Conservation (phyloP, 164 flowering plant species). For the Sextonia rubra region DNA sequence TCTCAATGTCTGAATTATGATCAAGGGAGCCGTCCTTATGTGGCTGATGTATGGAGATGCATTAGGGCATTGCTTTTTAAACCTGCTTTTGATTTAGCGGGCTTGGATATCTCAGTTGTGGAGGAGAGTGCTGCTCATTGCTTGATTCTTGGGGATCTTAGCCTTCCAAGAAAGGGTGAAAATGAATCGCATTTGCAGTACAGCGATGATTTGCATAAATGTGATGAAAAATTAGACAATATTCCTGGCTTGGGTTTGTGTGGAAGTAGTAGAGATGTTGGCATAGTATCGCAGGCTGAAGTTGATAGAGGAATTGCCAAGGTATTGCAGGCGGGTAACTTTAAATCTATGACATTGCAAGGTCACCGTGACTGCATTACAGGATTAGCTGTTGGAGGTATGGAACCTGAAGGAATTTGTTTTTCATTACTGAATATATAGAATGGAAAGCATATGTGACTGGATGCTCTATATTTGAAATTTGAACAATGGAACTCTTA, state of each 20-base stretch:
- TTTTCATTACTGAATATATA: neutral
- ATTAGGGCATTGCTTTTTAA: constrained; percentile 40
- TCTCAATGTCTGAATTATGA: constrained; percentile 50
- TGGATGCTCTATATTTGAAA: neutral
- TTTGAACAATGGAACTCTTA: neutral
- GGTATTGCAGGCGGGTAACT: constrained; percentile 32
- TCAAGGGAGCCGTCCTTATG: constrained; percentile 45
- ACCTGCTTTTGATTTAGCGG: constrained; percentile 29
- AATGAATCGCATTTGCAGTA: constrained; percentile 9
- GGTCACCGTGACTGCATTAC: constrained; percentile 84
- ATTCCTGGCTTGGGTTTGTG: neutral
- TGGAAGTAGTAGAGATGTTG: constrained; percentile 15
- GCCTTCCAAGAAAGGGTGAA: constrained; percentile 23
- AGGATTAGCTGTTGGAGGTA: constrained; percentile 84
- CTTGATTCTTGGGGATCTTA: constrained; percentile 51
- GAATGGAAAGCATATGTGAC: neutral
- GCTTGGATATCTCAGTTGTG: constrained; percentile 10
- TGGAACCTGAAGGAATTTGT: neutral
- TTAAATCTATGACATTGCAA: constrained; percentile 42
- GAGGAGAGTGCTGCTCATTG: constrained; percentile 23
- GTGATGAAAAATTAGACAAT: constrained; percentile 7
- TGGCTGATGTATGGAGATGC: constrained; percentile 60
- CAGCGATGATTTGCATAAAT: constrained; percentile 12
- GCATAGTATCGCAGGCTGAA: constrained; percentile 19
- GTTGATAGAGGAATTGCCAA: constrained; percentile 32